Percentiles rank a stretch among this genome's conserved stretches.
These are phyloP conservation scores for Colletotrichum melonis DNA, from an alignment of 2,329 filamentous ascomycete genomes.

Conservation along the genomic window DNA sequence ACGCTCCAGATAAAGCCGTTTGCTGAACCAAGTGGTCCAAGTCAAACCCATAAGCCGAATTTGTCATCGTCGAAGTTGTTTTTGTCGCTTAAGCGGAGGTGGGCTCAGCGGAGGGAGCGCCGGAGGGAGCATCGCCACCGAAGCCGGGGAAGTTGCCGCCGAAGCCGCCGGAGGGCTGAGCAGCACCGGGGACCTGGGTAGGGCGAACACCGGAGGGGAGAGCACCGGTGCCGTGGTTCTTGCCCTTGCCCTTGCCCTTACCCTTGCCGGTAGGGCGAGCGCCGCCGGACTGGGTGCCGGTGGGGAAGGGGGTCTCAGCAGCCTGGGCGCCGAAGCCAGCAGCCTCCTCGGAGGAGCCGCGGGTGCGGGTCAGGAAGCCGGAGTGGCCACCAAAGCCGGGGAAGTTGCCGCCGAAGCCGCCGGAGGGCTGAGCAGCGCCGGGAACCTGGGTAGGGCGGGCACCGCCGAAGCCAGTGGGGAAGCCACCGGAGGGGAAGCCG, in stretches of 20 bases:
- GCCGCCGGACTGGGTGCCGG: slow-evolving; percentile 1
- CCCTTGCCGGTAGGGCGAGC: slow-evolving; percentile 23
- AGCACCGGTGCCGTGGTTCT: slow-evolving; percentile 28
- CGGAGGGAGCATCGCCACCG: slow-evolving; percentile 5
- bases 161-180: slow-evolving; percentile 26
- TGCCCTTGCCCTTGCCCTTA: slow-evolving; percentile 16
- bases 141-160: slow-evolving; percentile 16
- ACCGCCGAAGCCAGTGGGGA: neutral
- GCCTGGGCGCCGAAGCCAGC: slow-evolving; percentile 4
- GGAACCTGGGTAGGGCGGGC: slow-evolving; percentile 6
- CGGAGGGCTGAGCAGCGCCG: slow-evolving; percentile 10
- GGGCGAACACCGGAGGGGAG: slow-evolving; percentile 24
- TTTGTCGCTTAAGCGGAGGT: slow-evolving; percentile 7
- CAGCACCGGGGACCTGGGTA: slow-evolving; percentile 28
- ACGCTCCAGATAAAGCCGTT: slow-evolving; percentile 7
- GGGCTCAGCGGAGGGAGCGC: slow-evolving; percentile 9
- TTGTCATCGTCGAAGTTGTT: neutral
- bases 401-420: slow-evolving; percentile 13
- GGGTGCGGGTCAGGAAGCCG: slow-evolving; percentile 26
- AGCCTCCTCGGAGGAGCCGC: neutral
- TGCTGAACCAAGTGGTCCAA: slow-evolving; percentile 10
- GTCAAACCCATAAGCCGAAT: neutral
- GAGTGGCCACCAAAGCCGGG: slow-evolving; percentile 24
- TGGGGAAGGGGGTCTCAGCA: slow-evolving; percentile 13
- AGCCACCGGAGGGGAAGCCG: slow-evolving; percentile 7